These are phyloP conservation scores for Neurospora hispaniola DNA, from an alignment of 495 filamentous ascomycete genomes.

Conservation along the genomic window DNA sequence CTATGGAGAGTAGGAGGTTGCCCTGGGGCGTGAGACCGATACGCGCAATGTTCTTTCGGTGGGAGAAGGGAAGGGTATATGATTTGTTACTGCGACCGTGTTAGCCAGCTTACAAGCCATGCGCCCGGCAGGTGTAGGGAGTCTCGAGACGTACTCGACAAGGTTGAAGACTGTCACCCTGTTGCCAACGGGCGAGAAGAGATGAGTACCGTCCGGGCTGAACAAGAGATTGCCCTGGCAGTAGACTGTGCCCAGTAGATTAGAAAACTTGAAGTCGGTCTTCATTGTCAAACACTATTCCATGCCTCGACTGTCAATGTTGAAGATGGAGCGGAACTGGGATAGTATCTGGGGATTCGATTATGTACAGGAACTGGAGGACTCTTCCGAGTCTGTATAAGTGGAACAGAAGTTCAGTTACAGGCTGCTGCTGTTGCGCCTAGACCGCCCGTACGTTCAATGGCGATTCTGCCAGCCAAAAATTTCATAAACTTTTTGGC, in stretches of 20 bases:
- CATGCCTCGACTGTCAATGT: conserved; percentile 2
- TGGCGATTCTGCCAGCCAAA: conserved; percentile 2
- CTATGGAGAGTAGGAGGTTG: conserved; percentile 81
- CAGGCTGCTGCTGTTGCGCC: neutral
- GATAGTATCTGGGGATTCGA: neutral
- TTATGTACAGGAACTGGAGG: neutral
- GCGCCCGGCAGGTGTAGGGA: neutral
- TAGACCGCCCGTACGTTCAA: neutral
- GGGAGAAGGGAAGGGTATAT: conserved; percentile 85
- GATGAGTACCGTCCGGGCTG: conserved; percentile 88
- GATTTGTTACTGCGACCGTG: conserved; percentile 68
- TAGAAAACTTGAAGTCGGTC: conserved; percentile 96
- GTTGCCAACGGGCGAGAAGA: conserved; percentile 97
- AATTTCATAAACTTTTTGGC: conserved; percentile 23
- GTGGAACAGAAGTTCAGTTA: neutral
- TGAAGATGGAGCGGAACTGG: neutral
- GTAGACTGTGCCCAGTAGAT: conserved; percentile 93
- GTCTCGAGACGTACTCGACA: conserved; percentile 57
- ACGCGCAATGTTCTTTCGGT: conserved; percentile 84
- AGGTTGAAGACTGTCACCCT: conserved; percentile 91
- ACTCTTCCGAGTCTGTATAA: neutral
- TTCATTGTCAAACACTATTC: conserved; percentile 56
- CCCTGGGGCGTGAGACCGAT: conserved; percentile 80
- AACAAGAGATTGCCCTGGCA: conserved; percentile 94
- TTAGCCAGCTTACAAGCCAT: conserved; percentile 20